phyloP scores from a whole-genome alignment of 1,284 basidiomycete species.

The Cryptococcus wingfieldii region DNA sequence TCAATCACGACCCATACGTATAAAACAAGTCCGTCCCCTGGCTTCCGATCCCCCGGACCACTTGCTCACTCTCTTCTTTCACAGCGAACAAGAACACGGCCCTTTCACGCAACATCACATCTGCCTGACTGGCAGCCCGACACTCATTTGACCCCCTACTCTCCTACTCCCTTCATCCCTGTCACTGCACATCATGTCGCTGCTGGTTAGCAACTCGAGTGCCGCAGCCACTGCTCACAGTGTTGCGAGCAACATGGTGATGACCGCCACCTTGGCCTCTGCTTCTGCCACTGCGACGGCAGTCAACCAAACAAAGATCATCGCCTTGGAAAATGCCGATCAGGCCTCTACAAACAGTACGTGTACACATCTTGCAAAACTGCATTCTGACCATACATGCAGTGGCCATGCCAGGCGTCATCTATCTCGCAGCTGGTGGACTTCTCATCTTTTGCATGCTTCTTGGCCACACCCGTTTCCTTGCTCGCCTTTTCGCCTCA shows the following conservation, averaged over 20 bases:
- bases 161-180: not conserved
- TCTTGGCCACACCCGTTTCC: conserved; percentile 39
- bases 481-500: conserved; percentile 42
- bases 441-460: conserved; percentile 33
- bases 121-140: not conserved
- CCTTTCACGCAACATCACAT: not conserved
- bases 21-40: not conserved
- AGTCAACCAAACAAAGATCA: conserved; percentile 11
- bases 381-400: not conserved
- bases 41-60: not conserved
- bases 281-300: not conserved
- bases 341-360: conserved; percentile 14
- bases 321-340: conserved; percentile 9
- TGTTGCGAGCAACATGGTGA: conserved; percentile 2
- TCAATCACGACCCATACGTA: too few relatives aligned
- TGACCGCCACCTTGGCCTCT: not conserved
- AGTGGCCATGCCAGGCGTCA: conserved; percentile 25
- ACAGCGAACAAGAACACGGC: not conserved
- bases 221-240: conserved; percentile 7
- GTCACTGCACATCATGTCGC: conserved; percentile 16
- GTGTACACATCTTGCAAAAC: not conserved
- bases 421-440: conserved; percentile 25
- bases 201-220: conserved; percentile 23
- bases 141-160: not conserved
- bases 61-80: not conserved